Base-by-base conservation (phyloP, 176 grass and related monocot species). In the Aegilops bicornis region DNA sequence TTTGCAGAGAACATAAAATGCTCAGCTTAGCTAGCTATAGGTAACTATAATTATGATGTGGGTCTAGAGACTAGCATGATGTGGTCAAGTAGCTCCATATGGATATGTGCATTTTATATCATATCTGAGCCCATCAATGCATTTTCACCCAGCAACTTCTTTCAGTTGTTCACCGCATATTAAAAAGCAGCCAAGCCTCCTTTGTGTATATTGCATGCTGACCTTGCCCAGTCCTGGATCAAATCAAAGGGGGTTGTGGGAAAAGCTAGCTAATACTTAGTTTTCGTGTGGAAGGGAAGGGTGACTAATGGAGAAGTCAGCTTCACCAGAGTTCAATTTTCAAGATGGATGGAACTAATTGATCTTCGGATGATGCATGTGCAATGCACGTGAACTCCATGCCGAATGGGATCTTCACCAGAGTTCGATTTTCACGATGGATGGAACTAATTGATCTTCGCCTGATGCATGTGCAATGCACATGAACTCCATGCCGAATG, bases 211-310 rank as follows among this genome's bases (percentile, higher is more conserved):
- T 32, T 25, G 25, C 25, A 76, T 76, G 73, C 45, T 52, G 73
- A 54, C 25, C 47, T 54, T 54, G 45, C 73, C 73, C 16, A 76
- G 15, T 32, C 8, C 8, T 10, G 73, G 45, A 54, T 27, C 25
- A 54, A 75, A 76, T 50, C 43, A 10, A 76, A 76, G 72, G 24
- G 7, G 47, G 7, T 50, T 76, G 72, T 50, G 22, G 8, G 24
- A 76, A 76, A 29, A 76, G 42, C 15, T 76, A 19, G 15, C 73
- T 76, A 76, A 76, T 76, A 30, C 72, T 75, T 48, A 29, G 72
- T 15, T 76, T 52, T 76, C 43, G n/a, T 45, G 4, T 45, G 73
- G 27, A 22, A 77, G 9, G 19, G 16, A 19, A 31, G 29, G 47
- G 14, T 77, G 45, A 16, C 13, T 54, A 48, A 56, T 77, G 45